Percentiles rank a stretch among this genome's conserved stretches.
Conservation (phyloP, 495 filamentous ascomycete species). For the Neurospora sp. region DNA sequence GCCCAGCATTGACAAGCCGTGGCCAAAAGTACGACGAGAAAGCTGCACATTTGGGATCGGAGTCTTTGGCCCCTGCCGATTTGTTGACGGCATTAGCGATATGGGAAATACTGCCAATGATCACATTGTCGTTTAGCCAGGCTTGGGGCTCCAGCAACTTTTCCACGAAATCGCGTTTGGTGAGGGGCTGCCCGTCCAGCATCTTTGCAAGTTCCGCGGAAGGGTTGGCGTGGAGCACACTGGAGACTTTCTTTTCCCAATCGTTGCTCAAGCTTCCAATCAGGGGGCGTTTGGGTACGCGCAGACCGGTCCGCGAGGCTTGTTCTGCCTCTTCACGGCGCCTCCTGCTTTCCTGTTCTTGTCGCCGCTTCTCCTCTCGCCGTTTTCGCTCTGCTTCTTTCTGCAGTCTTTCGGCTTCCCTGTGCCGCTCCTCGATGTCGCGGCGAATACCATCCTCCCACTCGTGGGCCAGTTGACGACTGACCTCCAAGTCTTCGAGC, state of each 20-base stretch:
- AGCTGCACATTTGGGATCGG: conserved; percentile 55
- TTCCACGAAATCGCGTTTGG: conserved; percentile 47
- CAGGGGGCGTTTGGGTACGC: conserved; percentile 12
- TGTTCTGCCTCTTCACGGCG: not conserved
- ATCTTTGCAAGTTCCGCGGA: conserved; percentile 27
- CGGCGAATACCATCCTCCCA: conserved; percentile 1
- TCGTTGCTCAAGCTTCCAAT: conserved; percentile 18
- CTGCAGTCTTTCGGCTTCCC: not conserved
- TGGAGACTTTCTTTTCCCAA: conserved; percentile 21
- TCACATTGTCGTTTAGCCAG: conserved; percentile 81
- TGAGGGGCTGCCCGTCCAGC: conserved; percentile 46
- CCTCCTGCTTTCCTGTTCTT: conserved; percentile 9
- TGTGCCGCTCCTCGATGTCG: not conserved
- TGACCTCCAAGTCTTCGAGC: conserved; percentile 11
- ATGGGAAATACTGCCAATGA: conserved; percentile 56
- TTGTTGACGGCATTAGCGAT: conserved; percentile 52
- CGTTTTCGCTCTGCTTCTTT: conserved; percentile 8
- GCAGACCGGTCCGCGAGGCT: conserved; percentile 5
- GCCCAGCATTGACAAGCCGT: conserved; percentile 45
- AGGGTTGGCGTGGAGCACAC: conserved; percentile 7
- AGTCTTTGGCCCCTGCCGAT: conserved; percentile 31
- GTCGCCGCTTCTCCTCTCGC: conserved; percentile 11
- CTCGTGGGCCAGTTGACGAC: conserved; percentile 11
- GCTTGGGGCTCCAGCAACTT: conserved; percentile 40
- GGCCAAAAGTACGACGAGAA: conserved; percentile 66